These are phyloP conservation scores for Grammothele lineata DNA, from an alignment of 768 basidiomycete species.

Conservation along the genomic window DNA sequence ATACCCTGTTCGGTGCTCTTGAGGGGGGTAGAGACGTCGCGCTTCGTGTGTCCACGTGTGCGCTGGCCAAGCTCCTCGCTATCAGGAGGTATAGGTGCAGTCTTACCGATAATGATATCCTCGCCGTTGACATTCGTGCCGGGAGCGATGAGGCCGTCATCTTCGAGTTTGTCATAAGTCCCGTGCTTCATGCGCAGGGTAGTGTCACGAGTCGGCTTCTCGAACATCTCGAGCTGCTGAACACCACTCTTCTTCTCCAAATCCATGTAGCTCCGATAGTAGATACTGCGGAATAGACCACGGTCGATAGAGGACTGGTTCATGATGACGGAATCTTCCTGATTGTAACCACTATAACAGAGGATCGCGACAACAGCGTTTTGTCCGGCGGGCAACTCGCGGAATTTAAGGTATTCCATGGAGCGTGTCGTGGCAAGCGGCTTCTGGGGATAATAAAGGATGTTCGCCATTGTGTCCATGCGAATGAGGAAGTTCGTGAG, in stretches of 20 bases:
- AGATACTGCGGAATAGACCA: slow-evolving; percentile 96
- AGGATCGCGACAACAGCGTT: slow-evolving; percentile 98
- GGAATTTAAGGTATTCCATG: slow-evolving; percentile 99
- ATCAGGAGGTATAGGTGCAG: slow-evolving; percentile 93
- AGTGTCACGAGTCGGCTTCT: slow-evolving; percentile 90
- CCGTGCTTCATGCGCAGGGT: slow-evolving; percentile 97
- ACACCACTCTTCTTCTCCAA: slow-evolving; percentile 95
- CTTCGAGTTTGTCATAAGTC: slow-evolving; percentile 96
- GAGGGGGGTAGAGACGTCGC: slow-evolving; percentile 95
- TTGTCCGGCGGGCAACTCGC: slow-evolving; percentile 97
- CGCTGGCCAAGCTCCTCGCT: slow-evolving; percentile 96
- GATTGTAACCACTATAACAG: slow-evolving; percentile 99
- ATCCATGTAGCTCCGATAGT: slow-evolving; percentile 98
- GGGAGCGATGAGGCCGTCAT: slow-evolving; percentile 93
- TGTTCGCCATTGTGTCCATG: slow-evolving; percentile 99
- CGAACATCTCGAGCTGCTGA: slow-evolving; percentile 91
- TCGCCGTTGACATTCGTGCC: slow-evolving; percentile 94
- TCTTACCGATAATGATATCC: slow-evolving; percentile 99
- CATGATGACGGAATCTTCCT: slow-evolving; percentile 99
- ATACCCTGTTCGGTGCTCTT: slow-evolving; percentile 98
- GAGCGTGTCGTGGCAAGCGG: slow-evolving; percentile 97
- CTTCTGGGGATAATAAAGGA: slow-evolving; percentile 98
- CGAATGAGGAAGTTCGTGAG: slow-evolving; percentile 97
- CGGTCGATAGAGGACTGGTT: slow-evolving; percentile 98
- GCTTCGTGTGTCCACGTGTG: slow-evolving; percentile 86